phyloP scores from a whole-genome alignment of 73 alveolate genomes.

The Effrenium voratum region DNA sequence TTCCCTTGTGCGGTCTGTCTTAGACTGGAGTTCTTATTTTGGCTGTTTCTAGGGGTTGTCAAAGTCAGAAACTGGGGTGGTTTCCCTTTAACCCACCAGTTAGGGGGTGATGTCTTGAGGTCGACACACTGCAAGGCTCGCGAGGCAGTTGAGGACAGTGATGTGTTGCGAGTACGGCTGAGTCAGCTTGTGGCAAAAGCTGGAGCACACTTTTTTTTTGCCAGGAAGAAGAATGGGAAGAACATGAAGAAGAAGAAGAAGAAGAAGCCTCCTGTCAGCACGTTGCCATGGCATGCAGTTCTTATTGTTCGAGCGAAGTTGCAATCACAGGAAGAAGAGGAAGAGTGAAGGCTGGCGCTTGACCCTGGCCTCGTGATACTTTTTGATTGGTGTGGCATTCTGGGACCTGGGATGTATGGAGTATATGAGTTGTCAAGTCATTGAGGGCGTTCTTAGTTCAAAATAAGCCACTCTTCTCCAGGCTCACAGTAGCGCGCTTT shows the following conservation, averaged over 20 bases:
- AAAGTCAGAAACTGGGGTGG: neutral
- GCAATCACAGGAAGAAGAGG: neutral
- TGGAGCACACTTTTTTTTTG: neutral
- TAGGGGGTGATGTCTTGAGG: neutral
- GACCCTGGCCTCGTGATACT: no score
- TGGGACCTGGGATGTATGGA: no score
- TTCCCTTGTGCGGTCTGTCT: neutral
- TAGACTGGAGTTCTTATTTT: no score
- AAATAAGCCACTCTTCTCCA: no score
- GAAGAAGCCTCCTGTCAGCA: neutral
- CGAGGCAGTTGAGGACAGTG: conserved; percentile 65
- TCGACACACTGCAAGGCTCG: conserved; percentile 70
- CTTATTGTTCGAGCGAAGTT: neutral
- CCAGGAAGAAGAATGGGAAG: conserved; percentile 73
- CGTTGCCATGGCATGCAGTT: neutral
- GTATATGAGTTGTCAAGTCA: no score
- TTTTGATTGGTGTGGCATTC: no score
- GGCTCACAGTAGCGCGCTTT: no score
- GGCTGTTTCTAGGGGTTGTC: neutral
- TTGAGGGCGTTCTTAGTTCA: no score
- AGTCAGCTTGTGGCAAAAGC: neutral
- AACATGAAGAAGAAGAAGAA: conserved; percentile 59
- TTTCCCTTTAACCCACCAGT: neutral
- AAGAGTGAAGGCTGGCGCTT: conserved; percentile 64
- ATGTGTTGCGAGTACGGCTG: no score